Evolutionary conservation across 192 early-diverging fungal genomes (phyloP).

Genomic region (Entomortierella parvispora): DNA sequence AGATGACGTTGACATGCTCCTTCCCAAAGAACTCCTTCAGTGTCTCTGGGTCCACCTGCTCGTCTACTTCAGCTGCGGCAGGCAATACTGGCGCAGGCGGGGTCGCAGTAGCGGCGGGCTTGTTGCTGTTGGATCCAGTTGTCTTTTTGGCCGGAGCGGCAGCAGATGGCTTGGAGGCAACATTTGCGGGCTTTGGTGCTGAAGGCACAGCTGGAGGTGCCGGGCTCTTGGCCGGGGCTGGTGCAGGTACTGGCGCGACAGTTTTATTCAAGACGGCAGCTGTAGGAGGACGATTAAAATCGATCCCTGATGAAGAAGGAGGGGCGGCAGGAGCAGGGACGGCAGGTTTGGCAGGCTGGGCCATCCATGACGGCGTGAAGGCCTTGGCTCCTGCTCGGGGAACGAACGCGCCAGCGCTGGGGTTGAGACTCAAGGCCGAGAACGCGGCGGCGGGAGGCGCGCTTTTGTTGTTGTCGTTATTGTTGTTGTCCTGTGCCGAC

Average conservation of each 20-base stretch:
- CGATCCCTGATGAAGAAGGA: constrained; percentile 27
- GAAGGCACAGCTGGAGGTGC: constrained; percentile 22
- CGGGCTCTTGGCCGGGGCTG: constrained; percentile 17
- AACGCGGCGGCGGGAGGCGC: constrained; percentile 49
- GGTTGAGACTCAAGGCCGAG: constrained; percentile 69
- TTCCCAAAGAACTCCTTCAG: constrained; percentile 82
- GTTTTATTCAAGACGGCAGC: constrained; percentile 47
- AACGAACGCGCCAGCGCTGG: constrained; percentile 71
- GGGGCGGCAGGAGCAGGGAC: constrained; percentile 54
- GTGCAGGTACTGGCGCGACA: constrained; percentile 17
- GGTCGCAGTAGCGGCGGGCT: constrained; percentile 32
- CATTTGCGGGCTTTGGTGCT: constrained; percentile 35
- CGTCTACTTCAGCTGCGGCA: constrained; percentile 62
- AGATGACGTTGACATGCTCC: constrained; percentile 97
- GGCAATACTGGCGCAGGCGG: constrained; percentile 39
- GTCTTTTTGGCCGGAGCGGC: constrained; percentile 19
- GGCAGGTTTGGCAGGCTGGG: constrained; percentile 37
- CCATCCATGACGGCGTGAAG: constrained; percentile 78
- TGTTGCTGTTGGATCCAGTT: constrained; percentile 24
- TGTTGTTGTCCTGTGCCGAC: constrained; percentile 26
- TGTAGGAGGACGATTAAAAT: constrained; percentile 38
- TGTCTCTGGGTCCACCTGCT: constrained; percentile 64
- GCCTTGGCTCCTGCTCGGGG: constrained; percentile 73
- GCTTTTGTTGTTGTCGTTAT: constrained; percentile 40
- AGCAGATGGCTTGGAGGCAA: constrained; percentile 29